Evolutionary conservation across 2,329 filamentous ascomycete species (phyloP).

Genomic region (Pyrenochaeta sp.): DNA sequence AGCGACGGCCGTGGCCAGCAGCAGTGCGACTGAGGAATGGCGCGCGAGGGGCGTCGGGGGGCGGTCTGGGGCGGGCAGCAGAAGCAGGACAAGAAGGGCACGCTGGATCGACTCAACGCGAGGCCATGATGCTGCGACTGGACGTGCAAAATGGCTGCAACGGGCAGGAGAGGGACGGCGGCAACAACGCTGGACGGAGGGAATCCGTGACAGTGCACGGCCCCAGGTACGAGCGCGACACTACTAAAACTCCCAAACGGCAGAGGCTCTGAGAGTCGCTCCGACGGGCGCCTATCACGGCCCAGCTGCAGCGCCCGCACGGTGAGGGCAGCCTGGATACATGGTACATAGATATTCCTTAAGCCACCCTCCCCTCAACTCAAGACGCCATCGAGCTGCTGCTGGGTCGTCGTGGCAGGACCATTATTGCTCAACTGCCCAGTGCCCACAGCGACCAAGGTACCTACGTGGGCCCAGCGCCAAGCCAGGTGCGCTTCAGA

Average conservation of each 20-base stretch:
- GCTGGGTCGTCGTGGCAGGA: no score
- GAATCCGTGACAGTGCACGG: conserved; percentile 19
- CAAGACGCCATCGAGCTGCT: no score
- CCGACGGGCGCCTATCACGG: no score
- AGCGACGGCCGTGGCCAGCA: conserved; percentile 10
- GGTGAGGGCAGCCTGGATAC: no score
- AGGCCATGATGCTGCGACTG: conserved; percentile 22
- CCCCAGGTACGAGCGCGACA: conserved; percentile 24
- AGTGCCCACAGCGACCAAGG: no score
- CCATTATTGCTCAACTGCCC: no score
- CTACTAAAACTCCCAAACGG: conserved; percentile 20
- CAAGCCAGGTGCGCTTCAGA: no score
- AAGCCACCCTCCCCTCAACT: no score
- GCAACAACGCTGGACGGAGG: conserved; percentile 22
- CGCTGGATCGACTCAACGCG: conserved; percentile 16
- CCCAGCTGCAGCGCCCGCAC: no score
- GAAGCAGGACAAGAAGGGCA: conserved; percentile 6
- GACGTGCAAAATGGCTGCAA: conserved; percentile 22
- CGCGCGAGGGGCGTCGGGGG: neutral
- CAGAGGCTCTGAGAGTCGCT: neutral
- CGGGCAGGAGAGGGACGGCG: conserved; percentile 27
- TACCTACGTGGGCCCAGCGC: no score
- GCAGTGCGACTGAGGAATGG: conserved; percentile 1
- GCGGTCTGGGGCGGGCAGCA: conserved; percentile 10
- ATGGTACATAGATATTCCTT: no score